These are phyloP conservation scores for Xylaria flabelliformis DNA, from an alignment of 495 filamentous ascomycete genomes.

Conservation along the genomic window DNA sequence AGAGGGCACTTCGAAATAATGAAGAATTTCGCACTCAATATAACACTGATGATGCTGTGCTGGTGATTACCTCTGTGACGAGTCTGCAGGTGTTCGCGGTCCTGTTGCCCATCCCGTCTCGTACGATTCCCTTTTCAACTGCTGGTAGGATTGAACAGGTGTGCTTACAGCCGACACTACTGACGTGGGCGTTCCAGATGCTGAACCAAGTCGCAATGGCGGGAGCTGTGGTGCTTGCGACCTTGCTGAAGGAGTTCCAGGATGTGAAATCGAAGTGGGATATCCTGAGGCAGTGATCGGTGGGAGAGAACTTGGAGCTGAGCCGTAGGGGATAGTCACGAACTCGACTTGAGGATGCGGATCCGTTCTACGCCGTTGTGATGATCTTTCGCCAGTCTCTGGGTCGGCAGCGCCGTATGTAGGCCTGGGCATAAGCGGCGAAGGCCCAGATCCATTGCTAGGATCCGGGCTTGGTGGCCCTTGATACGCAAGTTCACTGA, in stretches of 20 bases:
- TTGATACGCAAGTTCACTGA: constrained; percentile 55
- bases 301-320: constrained; percentile 43
- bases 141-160: constrained; percentile 38
- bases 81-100: constrained; percentile 39
- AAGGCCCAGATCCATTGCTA: constrained; percentile 33
- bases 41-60: not conserved
- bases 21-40: not conserved
- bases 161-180: constrained; percentile 36
- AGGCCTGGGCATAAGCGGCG: constrained; percentile 9
- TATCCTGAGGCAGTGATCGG: constrained; percentile 44
- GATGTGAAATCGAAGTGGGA: constrained; percentile 45
- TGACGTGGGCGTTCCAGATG: constrained; percentile 40
- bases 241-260: constrained; percentile 48
- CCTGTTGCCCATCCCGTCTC: constrained; percentile 57
- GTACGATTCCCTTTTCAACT: constrained; percentile 43
- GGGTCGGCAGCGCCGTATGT: constrained; percentile 34
- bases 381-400: constrained; percentile 48
- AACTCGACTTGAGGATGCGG: constrained; percentile 51
- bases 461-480: constrained; percentile 54
- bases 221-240: constrained; percentile 50
- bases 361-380: constrained; percentile 53
- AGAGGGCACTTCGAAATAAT: not conserved
- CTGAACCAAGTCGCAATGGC: constrained; percentile 51
- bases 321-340: constrained; percentile 43
- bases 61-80: constrained; percentile 14